Conservation (phyloP, 2,329 filamentous ascomycete species). For the Penicillium frequentans region DNA sequence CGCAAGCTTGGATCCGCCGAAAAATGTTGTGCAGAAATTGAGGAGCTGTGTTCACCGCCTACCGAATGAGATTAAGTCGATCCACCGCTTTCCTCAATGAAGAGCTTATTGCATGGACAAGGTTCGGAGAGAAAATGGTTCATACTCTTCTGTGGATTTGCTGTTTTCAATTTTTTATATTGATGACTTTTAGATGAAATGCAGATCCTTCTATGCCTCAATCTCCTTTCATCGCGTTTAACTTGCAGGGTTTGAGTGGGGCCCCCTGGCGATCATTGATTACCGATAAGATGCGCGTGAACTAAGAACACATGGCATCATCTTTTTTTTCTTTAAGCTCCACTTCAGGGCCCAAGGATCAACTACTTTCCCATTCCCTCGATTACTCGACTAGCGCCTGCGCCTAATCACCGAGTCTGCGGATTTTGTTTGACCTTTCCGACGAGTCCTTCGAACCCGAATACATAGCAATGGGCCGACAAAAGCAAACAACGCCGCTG, state of each 20-base stretch:
- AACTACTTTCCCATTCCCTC: background rate
- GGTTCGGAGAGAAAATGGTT: background rate
- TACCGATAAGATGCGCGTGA: slow-evolving; percentile 17
- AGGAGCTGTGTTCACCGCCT: slow-evolving; percentile 10
- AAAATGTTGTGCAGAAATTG: slow-evolving; percentile 1
- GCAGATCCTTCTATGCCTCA: background rate
- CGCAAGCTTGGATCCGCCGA: background rate
- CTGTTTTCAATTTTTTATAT: background rate
- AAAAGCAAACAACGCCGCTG: slow-evolving; percentile 66
- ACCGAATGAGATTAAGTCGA: background rate
- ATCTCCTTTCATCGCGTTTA: slow-evolving; percentile 1
- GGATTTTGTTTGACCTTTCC: background rate
- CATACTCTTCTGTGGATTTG: background rate
- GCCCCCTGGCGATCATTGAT: slow-evolving; percentile 17
- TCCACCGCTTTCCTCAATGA: slow-evolving; percentile 12
- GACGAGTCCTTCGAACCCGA: background rate
- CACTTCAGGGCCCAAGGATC: background rate
- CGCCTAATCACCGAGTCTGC: too few species aligned
- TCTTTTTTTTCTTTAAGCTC: slow-evolving; percentile 11
- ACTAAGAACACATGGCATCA: slow-evolving; percentile 43
- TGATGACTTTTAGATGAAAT: background rate
- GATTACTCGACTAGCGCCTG: background rate
- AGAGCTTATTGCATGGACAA: background rate
- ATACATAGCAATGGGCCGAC: slow-evolving; percentile 61
- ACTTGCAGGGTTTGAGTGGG: slow-evolving; percentile 19